These are phyloP conservation scores for Phytophthora meadii DNA, from an alignment of 352 stramenopile species.

Conservation along the genomic window DNA sequence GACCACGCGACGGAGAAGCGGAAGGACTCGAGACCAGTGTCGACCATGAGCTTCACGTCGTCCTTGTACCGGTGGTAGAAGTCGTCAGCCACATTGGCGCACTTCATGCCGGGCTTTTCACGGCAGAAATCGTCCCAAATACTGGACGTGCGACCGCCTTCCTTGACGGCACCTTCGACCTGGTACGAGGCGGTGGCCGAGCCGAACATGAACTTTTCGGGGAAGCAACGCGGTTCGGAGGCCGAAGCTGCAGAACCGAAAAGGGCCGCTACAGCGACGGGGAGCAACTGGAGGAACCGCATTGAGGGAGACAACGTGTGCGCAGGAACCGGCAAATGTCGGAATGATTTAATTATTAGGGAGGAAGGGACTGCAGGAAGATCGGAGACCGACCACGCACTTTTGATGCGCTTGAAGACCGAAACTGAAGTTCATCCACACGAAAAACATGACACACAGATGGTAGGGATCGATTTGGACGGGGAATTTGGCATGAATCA, in stretches of 20 bases:
- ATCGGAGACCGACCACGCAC: slow-evolving; percentile 14
- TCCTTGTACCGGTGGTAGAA: slow-evolving; percentile 92
- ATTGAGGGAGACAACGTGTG: slow-evolving; percentile 13
- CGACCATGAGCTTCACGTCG: slow-evolving; percentile 93
- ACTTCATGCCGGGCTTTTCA: slow-evolving; percentile 68
- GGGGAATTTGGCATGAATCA: neutral
- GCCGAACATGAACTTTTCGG: slow-evolving; percentile 80
- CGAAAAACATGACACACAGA: slow-evolving; percentile 22
- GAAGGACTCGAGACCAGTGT: slow-evolving; percentile 91
- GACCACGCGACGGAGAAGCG: slow-evolving; percentile 93
- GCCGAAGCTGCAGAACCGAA: slow-evolving; percentile 9
- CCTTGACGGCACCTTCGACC: slow-evolving; percentile 88
- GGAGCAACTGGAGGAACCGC: slow-evolving; percentile 31
- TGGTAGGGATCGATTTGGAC: slow-evolving; percentile 3
- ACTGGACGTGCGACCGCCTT: slow-evolving; percentile 70
- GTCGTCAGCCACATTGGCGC: slow-evolving; percentile 91
- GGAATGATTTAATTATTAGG: slow-evolving; percentile 12
- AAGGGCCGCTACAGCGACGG: slow-evolving; percentile 5
- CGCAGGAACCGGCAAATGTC: slow-evolving; percentile 20
- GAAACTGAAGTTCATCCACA: slow-evolving; percentile 29
- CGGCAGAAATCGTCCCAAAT: slow-evolving; percentile 94
- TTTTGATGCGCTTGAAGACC: slow-evolving; percentile 31
- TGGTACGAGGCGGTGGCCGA: slow-evolving; percentile 90
- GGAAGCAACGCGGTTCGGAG: slow-evolving; percentile 44
- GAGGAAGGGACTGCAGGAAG: slow-evolving; percentile 1